Conservation (phyloP, 805 yeast species). For the Komagataella phaffii region DNA sequence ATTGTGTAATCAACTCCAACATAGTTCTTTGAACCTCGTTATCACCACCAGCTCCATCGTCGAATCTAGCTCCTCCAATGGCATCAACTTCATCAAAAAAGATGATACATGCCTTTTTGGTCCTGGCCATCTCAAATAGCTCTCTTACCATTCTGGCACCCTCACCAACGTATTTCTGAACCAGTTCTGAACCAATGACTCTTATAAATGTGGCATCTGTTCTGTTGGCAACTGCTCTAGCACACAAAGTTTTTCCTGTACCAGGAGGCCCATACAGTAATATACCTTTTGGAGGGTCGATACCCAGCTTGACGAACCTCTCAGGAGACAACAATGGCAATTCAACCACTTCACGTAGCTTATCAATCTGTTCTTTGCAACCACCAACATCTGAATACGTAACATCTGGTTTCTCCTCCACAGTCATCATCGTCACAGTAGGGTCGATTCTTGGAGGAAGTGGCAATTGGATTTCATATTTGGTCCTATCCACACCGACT, state of each 20-base stretch:
- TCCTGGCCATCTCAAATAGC: constrained; percentile 96
- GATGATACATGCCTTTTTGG: constrained; percentile 95
- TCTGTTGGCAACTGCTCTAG: constrained; percentile 97
- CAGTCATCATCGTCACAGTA: constrained; percentile 98
- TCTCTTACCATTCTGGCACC: constrained; percentile 99
- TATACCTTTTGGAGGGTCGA: constrained; percentile 98
- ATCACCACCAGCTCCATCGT: constrained; percentile 99
- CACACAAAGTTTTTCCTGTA: constrained; percentile 96
- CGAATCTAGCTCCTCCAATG: constrained; percentile 99
- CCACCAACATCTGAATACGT: constrained; percentile 98
- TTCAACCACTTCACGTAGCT: constrained; percentile 91
- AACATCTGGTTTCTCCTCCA: constrained; percentile 98
- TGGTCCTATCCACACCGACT: constrained; percentile 96
- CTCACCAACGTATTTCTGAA: constrained; percentile 97
- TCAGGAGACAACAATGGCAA: constrained; percentile 90
- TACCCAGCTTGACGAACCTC: constrained; percentile 91
- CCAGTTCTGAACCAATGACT: constrained; percentile 96
- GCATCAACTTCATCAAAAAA: constrained; percentile 99
- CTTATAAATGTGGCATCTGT: constrained; percentile 98
- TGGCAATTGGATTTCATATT: constrained; percentile 93
- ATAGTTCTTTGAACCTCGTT: constrained; percentile 98
- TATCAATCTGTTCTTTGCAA: constrained; percentile 95
- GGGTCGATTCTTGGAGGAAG: constrained; percentile 98
- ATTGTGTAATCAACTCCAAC: constrained; percentile 94
- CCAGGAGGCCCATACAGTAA: constrained; percentile 97